Percentiles rank a stretch among this genome's conserved stretches.
phyloP scores from a whole-genome alignment of 164 flowering plant species.

The Chloranthus sessilifolius region DNA sequence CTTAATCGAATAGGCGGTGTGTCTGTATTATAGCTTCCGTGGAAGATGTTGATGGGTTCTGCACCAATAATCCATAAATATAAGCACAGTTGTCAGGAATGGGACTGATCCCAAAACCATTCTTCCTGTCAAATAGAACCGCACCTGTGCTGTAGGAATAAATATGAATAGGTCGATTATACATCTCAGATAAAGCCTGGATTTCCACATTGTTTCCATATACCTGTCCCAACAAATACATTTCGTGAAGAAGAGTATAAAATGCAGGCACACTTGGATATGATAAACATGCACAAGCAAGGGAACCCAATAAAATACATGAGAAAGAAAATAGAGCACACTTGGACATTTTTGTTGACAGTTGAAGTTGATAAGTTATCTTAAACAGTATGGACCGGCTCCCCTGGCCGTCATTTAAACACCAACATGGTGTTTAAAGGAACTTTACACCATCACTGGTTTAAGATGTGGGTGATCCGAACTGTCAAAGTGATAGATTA shows the following conservation, averaged over 20 bases:
- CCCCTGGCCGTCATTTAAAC: too few relatives aligned
- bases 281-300: not conserved
- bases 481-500: too few relatives aligned
- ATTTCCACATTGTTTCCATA: constrained; percentile 98
- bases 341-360: not conserved
- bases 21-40: constrained; percentile 85
- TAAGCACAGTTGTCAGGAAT: not conserved
- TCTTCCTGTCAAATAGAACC: constrained; percentile 3
- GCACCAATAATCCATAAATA: constrained; percentile 16
- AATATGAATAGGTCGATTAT: constrained; percentile 94
- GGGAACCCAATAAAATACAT: not conserved
- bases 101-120: not conserved
- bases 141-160: constrained; percentile 92
- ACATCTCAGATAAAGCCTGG: constrained; percentile 94
- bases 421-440: too few relatives aligned
- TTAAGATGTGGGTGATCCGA: too few relatives aligned
- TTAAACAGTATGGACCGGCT: too few relatives aligned
- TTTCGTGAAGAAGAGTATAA: not conserved
- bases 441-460: too few relatives aligned
- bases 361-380: not conserved
- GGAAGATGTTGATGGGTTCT: constrained; percentile 98
- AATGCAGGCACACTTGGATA: too few relatives aligned
- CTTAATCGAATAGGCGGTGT: constrained; percentile 86
- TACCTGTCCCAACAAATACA: constrained; percentile 43
- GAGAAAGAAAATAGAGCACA: not conserved